A percentile compares a stretch with the other conserved stretches of the same genome.
These are phyloP conservation scores for Talaromyces adpressus DNA, from an alignment of 495 filamentous ascomycete genomes.

Conservation along the genomic window DNA sequence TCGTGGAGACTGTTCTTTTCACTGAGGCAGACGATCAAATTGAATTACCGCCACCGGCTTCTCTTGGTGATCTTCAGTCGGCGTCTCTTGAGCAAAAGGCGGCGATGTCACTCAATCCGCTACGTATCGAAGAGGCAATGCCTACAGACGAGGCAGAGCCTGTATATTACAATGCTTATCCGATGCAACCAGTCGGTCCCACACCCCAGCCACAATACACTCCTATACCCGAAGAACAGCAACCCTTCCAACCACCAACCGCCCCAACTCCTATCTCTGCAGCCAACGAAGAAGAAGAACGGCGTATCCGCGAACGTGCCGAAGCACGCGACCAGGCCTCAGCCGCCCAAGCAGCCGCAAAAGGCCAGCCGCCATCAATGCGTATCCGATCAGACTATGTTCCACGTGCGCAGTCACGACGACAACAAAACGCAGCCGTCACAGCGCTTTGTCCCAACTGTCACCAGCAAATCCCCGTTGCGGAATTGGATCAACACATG, in stretches of 20 bases:
- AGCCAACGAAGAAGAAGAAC: conserved; percentile 57
- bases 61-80: conserved; percentile 82
- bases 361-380: conserved; percentile 59
- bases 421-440: conserved; percentile 50
- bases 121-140: conserved; percentile 94
- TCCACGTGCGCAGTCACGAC: conserved; percentile 69
- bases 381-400: conserved; percentile 92
- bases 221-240: conserved; percentile 29
- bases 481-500: conserved; percentile 91
- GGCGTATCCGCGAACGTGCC: conserved; percentile 57
- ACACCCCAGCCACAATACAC: conserved; percentile 28
- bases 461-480: conserved; percentile 75
- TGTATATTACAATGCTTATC: conserved; percentile 49
- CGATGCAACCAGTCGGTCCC: conserved; percentile 21
- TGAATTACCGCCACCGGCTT: conserved; percentile 82
- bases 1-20: conserved; percentile 94
- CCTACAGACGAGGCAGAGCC: conserved; percentile 64
- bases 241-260: conserved; percentile 24
- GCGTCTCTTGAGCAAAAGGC: conserved; percentile 93
- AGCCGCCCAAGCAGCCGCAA: conserved; percentile 60
- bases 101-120: conserved; percentile 72
- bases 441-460: conserved; percentile 91
- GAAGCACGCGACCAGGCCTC: conserved; percentile 69
- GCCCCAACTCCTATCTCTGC: conserved; percentile 11
- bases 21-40: conserved; percentile 80